phyloP scores from a whole-genome alignment of 257 asterid species.

The Solanum pinnatisectum region DNA sequence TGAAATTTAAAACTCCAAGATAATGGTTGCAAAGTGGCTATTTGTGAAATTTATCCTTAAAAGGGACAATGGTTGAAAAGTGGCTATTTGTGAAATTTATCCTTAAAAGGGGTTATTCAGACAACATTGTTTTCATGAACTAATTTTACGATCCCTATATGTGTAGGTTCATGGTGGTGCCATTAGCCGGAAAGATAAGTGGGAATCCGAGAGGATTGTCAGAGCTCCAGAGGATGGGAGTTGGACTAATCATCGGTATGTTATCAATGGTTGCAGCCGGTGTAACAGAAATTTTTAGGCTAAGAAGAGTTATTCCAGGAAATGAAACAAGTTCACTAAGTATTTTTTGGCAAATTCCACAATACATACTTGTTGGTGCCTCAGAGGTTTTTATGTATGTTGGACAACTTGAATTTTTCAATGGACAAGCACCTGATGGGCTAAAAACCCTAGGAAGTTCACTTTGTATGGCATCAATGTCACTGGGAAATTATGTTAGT shows the following conservation, averaged over 20 bases:
- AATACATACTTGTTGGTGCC: constrained; percentile 63
- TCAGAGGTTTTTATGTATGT: constrained; percentile 85
- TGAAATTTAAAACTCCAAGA: not conserved
- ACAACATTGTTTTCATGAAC: not conserved
- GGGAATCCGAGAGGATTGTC: constrained; percentile 50
- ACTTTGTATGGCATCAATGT: constrained; percentile 73
- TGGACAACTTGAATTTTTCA: constrained; percentile 68
- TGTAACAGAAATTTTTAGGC: constrained; percentile 30
- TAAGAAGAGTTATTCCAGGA: constrained; percentile 20
- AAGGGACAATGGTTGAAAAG: too few species aligned
- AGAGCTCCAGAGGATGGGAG: constrained; percentile 84
- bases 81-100: not conserved
- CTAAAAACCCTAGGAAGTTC: constrained; percentile 76
- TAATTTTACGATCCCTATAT: not conserved
- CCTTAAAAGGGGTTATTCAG: not conserved
- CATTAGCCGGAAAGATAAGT: constrained; percentile 28
- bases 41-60: not conserved
- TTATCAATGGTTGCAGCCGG: constrained; percentile 70
- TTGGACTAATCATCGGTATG: constrained; percentile 57
- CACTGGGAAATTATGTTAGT: constrained; percentile 63
- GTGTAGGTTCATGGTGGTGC: constrained; percentile 30
- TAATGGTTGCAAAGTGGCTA: not conserved
- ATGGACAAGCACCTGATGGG: constrained; percentile 77
- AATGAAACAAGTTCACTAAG: constrained; percentile 31
- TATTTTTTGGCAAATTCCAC: constrained; percentile 72